A percentile compares a stretch with the other conserved stretches of the same genome.
Conservation (phyloP, 805 yeast genomes). For the Maudiozyma barnettii region DNA sequence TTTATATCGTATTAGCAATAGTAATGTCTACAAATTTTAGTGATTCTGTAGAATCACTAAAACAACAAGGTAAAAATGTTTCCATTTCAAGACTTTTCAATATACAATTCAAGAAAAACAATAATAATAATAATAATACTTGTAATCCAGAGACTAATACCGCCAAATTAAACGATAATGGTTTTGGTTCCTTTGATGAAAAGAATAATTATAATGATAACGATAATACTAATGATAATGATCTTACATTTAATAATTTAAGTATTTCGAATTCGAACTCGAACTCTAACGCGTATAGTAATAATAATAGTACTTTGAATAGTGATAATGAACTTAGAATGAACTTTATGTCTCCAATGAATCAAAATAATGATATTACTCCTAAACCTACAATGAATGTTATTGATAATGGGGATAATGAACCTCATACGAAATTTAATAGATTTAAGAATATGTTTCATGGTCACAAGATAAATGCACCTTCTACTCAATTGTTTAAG, state of each 20-base stretch:
- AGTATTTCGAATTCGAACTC: too few relatives aligned
- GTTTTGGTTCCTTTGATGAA: too few relatives aligned
- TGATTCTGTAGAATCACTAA: neutral
- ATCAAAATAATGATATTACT: too few relatives aligned
- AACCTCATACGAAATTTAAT: neutral
- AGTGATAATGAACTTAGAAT: too few relatives aligned
- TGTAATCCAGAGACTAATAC: neutral
- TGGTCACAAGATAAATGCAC: neutral
- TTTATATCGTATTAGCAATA: neutral
- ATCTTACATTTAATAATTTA: too few relatives aligned
- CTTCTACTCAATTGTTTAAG: neutral
- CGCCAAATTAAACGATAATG: neutral
- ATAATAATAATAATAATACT: neutral
- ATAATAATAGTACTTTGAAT: too few relatives aligned
- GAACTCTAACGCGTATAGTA: too few relatives aligned
- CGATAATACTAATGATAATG: too few relatives aligned
- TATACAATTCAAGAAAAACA: neutral
- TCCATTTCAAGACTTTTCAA: neutral
- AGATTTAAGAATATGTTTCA: constrained; percentile 3
- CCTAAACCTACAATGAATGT: too few relatives aligned
- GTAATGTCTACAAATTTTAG: neutral
- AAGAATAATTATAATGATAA: too few relatives aligned
- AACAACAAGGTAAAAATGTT: neutral
- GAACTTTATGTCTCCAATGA: too few relatives aligned
- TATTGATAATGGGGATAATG: neutral